Evolutionary conservation across 139 green algal genomes (phyloP).

Genomic region (Tetraselmis striata): DNA sequence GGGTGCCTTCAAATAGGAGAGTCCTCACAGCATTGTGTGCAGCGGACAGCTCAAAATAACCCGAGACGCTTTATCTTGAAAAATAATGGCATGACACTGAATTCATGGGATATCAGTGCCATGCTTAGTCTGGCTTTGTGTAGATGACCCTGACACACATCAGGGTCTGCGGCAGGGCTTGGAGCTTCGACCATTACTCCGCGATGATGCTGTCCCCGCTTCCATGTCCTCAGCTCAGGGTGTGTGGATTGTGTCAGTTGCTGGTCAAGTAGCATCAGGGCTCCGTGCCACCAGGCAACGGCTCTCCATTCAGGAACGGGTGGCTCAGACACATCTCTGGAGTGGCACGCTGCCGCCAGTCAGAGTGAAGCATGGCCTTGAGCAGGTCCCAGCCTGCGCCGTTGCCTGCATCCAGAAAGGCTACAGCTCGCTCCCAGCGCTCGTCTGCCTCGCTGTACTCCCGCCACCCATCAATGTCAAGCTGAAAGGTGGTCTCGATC

Average conservation of each 20-base stretch:
- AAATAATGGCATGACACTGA: too few species aligned
- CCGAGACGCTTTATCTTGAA: too few species aligned
- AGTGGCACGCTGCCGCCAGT: constrained; percentile 41
- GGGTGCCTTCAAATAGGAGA: too few species aligned
- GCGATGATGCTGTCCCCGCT: too few species aligned
- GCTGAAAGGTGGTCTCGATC: constrained; percentile 44
- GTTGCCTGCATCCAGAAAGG: constrained; percentile 34
- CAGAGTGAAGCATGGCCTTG: constrained; percentile 39
- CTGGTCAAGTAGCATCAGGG: not conserved
- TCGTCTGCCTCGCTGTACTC: constrained; percentile 57
- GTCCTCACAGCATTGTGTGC: too few species aligned
- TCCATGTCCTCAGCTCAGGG: too few species aligned
- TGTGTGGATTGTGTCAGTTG: not conserved
- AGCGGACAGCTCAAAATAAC: too few species aligned
- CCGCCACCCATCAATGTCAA: constrained; percentile 33
- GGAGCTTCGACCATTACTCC: too few species aligned
- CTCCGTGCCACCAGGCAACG: not conserved
- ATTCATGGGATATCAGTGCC: too few species aligned
- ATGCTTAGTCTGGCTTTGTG: too few species aligned
- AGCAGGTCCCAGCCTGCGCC: constrained; percentile 42
- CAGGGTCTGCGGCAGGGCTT: too few species aligned
- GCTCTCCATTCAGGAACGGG: constrained; percentile 29
- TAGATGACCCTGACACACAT: too few species aligned
- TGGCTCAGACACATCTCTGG: constrained; percentile 37
- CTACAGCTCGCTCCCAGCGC: constrained; percentile 36